A percentile compares a stretch with the other conserved stretches of the same genome.
Evolutionary conservation across 2,329 filamentous ascomycete genomes (phyloP).

Genomic region (Penicillium sclerotiorum): DNA sequence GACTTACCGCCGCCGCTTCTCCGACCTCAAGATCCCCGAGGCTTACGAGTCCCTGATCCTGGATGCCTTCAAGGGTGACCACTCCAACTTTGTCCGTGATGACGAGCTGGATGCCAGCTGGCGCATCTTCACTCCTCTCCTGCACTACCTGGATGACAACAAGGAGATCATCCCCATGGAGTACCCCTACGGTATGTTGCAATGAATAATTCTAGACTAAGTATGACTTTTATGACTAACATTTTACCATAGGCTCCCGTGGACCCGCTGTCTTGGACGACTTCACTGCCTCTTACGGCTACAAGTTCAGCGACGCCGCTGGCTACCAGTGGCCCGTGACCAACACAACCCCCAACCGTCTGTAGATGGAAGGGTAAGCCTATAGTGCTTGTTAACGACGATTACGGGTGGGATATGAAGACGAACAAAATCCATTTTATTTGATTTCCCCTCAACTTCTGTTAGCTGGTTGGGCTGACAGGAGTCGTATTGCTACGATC

Average conservation of each 20-base stretch:
- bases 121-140: slow-evolving; percentile 96
- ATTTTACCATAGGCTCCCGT: slow-evolving; percentile 71
- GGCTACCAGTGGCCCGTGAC: slow-evolving; percentile 92
- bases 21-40: slow-evolving; percentile 98
- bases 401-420: slow-evolving; percentile 27
- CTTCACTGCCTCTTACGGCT: slow-evolving; percentile 96
- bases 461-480: slow-evolving; percentile 10
- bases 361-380: slow-evolving; percentile 56
- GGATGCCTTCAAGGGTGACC: slow-evolving; percentile 96
- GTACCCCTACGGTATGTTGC: slow-evolving; percentile 90
- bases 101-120: slow-evolving; percentile 97
- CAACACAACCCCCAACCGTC: slow-evolving; percentile 72
- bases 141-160: slow-evolving; percentile 98
- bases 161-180: slow-evolving; percentile 99
- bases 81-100: slow-evolving; percentile 98
- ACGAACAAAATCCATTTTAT: slow-evolving; percentile 26
- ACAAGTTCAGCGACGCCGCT: slow-evolving; percentile 97
- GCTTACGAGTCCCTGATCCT: slow-evolving; percentile 97
- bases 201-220: background rate
- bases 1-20: slow-evolving; percentile 97
- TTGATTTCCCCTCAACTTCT: slow-evolving; percentile 16
- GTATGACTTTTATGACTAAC: background rate
- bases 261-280: slow-evolving; percentile 95
- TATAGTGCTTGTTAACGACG: slow-evolving; percentile 25
- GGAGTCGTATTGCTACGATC: slow-evolving; percentile 11